A percentile compares a stretch with the other conserved stretches of the same genome.
Evolutionary conservation across 352 stramenopile species (phyloP).

Genomic region (Pythium periplocum): DNA sequence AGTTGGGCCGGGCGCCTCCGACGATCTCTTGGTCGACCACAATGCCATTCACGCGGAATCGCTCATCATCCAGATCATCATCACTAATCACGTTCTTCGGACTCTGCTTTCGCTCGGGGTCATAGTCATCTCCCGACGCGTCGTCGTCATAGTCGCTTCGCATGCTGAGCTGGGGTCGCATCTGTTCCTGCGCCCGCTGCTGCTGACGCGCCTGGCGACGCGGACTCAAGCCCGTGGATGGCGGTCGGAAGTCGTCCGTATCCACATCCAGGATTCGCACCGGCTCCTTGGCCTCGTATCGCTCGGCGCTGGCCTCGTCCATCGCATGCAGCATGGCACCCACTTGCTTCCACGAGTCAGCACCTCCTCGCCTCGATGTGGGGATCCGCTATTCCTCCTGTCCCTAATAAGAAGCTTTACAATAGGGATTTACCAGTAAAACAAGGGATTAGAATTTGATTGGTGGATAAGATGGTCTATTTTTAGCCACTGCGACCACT

Average conservation of each 20-base stretch:
- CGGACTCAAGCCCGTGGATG: conserved; percentile 24
- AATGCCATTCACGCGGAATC: conserved; percentile 74
- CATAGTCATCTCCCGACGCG: conserved; percentile 20
- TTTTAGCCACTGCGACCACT: too few relatives aligned
- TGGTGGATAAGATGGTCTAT: too few relatives aligned
- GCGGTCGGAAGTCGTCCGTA: conserved; percentile 17
- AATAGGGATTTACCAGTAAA: too few relatives aligned
- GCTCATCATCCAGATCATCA: conserved; percentile 31
- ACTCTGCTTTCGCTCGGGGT: conserved; percentile 29
- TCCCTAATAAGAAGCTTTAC: too few relatives aligned
- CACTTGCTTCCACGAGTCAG: neutral
- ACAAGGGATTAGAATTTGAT: too few relatives aligned
- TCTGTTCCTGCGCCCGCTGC: conserved; percentile 2
- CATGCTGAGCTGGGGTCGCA: conserved; percentile 1
- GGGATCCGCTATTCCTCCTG: too few relatives aligned
- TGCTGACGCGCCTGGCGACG: conserved; percentile 21
- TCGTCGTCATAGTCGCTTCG: conserved; percentile 21
- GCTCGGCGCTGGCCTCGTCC: conserved; percentile 32
- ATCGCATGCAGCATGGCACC: conserved; percentile 36
- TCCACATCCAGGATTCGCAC: conserved; percentile 42
- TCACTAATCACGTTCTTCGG: conserved; percentile 22
- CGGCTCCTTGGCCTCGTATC: conserved; percentile 37
- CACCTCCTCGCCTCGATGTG: too few relatives aligned
- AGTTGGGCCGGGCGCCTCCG: conserved; percentile 53
- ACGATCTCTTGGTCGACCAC: conserved; percentile 66